Conservation (phyloP, 2,329 filamentous ascomycete genomes). For the Neocucurbitaria cava region DNA sequence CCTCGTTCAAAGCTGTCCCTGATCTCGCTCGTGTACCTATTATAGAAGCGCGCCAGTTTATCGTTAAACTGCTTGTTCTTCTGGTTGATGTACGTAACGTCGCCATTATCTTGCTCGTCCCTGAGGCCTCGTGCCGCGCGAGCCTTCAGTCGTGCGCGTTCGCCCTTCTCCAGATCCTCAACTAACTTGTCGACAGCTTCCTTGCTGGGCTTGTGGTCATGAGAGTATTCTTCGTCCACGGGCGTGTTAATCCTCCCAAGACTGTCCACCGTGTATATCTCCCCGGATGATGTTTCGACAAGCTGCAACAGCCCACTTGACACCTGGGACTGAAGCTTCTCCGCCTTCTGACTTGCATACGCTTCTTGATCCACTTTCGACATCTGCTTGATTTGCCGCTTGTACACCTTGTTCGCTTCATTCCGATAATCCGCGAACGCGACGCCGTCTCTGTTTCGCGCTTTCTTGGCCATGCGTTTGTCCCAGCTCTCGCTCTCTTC, state of each 20-base stretch:
- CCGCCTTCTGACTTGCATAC: conserved; percentile 88
- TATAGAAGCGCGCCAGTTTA: conserved; percentile 94
- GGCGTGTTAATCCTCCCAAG: conserved; percentile 91
- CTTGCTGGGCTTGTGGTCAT: conserved; percentile 85
- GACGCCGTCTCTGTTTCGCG: conserved; percentile 79
- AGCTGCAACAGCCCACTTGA: conserved; percentile 86
- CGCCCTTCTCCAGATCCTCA: conserved; percentile 83
- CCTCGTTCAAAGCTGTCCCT: conserved; percentile 96
- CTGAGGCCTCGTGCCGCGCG: conserved; percentile 77
- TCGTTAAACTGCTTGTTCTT: conserved; percentile 99
- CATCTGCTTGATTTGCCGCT: conserved; percentile 82
- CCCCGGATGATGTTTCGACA: conserved; percentile 86
- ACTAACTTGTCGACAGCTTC: conserved; percentile 89
- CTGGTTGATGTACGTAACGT: conserved; percentile 99
- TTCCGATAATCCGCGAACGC: conserved; percentile 89
- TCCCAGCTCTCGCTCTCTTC: conserved; percentile 97
- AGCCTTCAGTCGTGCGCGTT: conserved; percentile 86
- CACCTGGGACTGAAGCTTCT: conserved; percentile 83
- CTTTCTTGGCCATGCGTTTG: conserved; percentile 85
- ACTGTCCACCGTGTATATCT: conserved; percentile 91
- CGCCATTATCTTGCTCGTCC: conserved; percentile 75
- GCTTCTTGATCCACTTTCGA: conserved; percentile 73
- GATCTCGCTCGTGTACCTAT: conserved; percentile 98
- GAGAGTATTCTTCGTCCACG: conserved; percentile 80
- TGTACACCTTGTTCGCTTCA: conserved; percentile 92